These are phyloP conservation scores for Coprinellus aureogranulatus DNA, from an alignment of 768 basidiomycete species.

Conservation along the genomic window DNA sequence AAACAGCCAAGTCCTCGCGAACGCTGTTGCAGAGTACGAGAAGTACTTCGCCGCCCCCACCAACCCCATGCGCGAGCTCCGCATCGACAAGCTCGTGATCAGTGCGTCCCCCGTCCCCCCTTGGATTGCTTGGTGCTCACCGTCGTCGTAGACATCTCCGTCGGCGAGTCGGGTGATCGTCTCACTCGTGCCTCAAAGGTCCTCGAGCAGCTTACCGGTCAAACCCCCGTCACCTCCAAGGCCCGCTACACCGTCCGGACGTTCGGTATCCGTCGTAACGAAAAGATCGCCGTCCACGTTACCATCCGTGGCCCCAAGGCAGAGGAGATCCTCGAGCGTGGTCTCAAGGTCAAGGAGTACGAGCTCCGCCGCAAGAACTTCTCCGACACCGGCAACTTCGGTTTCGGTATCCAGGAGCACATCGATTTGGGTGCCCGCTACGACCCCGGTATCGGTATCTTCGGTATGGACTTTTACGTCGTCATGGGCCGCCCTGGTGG, in stretches of 20 bases:
- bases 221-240: constrained; percentile 99
- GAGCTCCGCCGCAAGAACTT: constrained; percentile 97
- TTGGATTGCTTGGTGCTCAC: constrained; percentile 7
- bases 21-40: constrained; percentile 43
- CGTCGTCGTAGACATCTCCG: constrained; percentile 84
- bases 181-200: constrained; percentile 99
- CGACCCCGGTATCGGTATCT: constrained; percentile 98
- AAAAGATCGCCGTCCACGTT: constrained; percentile 98
- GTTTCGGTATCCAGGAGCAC: constrained; percentile 98
- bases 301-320: constrained; percentile 99
- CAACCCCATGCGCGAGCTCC: constrained; percentile 95
- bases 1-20: constrained; percentile 29
- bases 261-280: constrained; percentile 99
- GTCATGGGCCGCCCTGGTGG: constrained; percentile 96
- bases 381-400: constrained; percentile 98
- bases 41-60: constrained; percentile 78
- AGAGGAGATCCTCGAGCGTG: constrained; percentile 98
- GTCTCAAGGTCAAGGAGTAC: constrained; percentile 99
- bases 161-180: constrained; percentile 99
- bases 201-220: constrained; percentile 97
- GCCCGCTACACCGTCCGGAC: constrained; percentile 99
- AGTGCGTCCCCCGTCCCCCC: constrained; percentile 59
- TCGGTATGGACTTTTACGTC: constrained; percentile 99
- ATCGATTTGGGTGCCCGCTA: constrained; percentile 99
- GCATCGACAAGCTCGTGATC: constrained; percentile 98